Conservation (phyloP, 202 grass and related monocot species). For the Cymbopogon flexuosus region DNA sequence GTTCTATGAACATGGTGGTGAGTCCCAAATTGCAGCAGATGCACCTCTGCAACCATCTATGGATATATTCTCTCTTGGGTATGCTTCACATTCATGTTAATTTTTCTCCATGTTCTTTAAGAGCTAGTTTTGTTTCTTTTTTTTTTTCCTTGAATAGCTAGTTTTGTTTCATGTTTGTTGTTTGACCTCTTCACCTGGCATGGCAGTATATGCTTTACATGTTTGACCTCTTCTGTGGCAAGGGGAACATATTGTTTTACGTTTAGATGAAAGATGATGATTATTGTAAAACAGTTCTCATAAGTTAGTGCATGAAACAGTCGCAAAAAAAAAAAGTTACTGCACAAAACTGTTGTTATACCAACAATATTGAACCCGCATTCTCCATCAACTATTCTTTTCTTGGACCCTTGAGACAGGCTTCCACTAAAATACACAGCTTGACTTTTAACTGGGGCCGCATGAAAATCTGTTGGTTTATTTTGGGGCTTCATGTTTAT, state of each 20-base stretch:
- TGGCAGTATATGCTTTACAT: background rate
- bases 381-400: background rate
- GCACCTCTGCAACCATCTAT: slow-evolving; percentile 84
- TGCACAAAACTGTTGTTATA: background rate
- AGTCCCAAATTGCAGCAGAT: slow-evolving; percentile 60
- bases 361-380: background rate
- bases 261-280: background rate
- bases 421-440: background rate
- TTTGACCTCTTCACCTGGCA: background rate
- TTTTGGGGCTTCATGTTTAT: slow-evolving; percentile 10
- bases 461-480: slow-evolving; percentile 7
- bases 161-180: background rate
- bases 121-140: slow-evolving; percentile 5
- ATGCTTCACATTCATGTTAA: slow-evolving; percentile 35
- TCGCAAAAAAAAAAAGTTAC: no score
- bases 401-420: background rate
- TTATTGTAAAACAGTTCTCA: slow-evolving; percentile 1
- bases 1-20: slow-evolving; percentile 88
- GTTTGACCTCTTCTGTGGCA: background rate
- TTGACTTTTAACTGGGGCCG: background rate
- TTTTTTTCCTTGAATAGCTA: no score
- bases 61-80: slow-evolving; percentile 99
- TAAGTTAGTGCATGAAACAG: slow-evolving; percentile 7
- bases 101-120: background rate
- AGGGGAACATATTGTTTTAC: background rate